Evolutionary conservation across 2,329 filamentous ascomycete genomes (phyloP).

Genomic region (Venturia oleaginea): DNA sequence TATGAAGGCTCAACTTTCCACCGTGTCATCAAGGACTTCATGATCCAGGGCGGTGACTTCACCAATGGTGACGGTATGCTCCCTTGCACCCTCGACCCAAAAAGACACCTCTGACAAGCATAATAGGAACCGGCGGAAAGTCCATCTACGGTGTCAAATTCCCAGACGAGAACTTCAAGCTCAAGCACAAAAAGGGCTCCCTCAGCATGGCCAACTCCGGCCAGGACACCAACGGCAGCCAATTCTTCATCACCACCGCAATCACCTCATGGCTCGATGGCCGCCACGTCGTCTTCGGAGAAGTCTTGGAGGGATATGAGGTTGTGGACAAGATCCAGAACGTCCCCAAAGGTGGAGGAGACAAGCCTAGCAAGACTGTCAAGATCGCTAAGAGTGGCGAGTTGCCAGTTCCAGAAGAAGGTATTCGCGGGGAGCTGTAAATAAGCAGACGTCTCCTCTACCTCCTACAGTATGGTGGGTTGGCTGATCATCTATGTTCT

Average conservation of each 20-base stretch:
- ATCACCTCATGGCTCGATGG: constrained; percentile 76
- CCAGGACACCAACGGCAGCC: constrained; percentile 77
- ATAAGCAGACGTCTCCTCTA: constrained; percentile 25
- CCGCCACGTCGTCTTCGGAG: constrained; percentile 78
- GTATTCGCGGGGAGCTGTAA: constrained; percentile 86
- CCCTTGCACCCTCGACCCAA: constrained; percentile 13
- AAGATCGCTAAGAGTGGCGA: constrained; percentile 80
- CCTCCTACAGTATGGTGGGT: constrained; percentile 1
- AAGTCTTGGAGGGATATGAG: constrained; percentile 79
- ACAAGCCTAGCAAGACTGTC: constrained; percentile 60
- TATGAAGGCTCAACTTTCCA: constrained; percentile 79
- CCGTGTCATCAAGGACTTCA: constrained; percentile 83
- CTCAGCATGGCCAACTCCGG: constrained; percentile 71
- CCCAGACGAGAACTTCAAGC: constrained; percentile 88
- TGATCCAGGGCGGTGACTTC: constrained; percentile 89
- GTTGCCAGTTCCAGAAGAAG: constrained; percentile 75
- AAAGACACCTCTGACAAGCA: constrained; percentile 2
- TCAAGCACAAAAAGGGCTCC: constrained; percentile 80
- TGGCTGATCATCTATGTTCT: constrained; percentile 12
- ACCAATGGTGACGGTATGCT: constrained; percentile 58
- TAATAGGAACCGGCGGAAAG: constrained; percentile 66
- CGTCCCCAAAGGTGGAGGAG: constrained; percentile 52
- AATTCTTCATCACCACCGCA: constrained; percentile 86
- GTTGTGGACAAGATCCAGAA: constrained; percentile 72
- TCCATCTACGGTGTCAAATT: constrained; percentile 82